Percentiles rank a stretch among this genome's conserved stretches.
Conservation (phyloP, 768 basidiomycete species). For the Termitomyces heimii region DNA sequence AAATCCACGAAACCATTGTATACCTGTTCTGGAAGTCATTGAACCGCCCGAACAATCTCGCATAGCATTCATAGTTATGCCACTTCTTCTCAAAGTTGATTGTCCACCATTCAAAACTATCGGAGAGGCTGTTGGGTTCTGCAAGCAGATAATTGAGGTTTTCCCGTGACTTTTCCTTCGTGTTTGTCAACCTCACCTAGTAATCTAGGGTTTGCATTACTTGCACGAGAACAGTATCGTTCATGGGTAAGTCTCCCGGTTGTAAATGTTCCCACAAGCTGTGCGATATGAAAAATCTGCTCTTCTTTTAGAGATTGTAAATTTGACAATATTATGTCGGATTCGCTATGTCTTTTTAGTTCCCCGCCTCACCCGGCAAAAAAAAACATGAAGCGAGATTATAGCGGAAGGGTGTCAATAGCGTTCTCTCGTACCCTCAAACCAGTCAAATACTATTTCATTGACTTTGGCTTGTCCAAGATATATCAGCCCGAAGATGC, state of each 20-base stretch:
- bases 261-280: neutral
- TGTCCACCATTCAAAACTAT: neutral
- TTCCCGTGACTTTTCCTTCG: neutral
- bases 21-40: slow-evolving; percentile 18
- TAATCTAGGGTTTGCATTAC: neutral
- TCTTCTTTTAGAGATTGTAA: neutral
- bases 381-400: neutral
- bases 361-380: neutral
- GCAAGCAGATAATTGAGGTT: neutral
- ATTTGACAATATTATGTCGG: neutral
- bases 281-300: neutral
- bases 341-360: neutral
- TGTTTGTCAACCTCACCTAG: neutral
- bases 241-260: neutral
- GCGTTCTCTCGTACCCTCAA: neutral
- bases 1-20: slow-evolving; percentile 24
- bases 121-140: neutral
- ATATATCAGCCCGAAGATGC: neutral
- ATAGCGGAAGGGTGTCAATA: neutral
- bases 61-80: slow-evolving; percentile 18
- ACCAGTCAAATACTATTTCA: neutral
- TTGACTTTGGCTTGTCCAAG: neutral
- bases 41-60: slow-evolving; percentile 11
- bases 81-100: slow-evolving; percentile 8
- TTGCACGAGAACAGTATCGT: neutral